These are phyloP conservation scores for Nannizzia gypsea DNA, from an alignment of 2,329 filamentous ascomycete species.

Conservation along the genomic window DNA sequence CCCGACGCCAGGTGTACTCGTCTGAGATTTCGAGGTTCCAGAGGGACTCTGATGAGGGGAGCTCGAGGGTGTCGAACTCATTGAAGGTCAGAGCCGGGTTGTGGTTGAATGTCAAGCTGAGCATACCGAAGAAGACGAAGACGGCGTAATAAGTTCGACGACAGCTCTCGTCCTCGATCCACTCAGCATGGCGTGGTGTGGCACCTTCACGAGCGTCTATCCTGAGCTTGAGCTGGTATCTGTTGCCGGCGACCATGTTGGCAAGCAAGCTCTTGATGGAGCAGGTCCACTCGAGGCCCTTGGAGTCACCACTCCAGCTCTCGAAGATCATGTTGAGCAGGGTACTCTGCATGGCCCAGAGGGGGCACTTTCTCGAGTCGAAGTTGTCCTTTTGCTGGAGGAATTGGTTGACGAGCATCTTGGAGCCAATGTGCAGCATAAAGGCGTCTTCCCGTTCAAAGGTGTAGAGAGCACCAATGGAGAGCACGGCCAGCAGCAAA, in stretches of 20 bases:
- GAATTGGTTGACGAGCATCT: slow-evolving; percentile 93
- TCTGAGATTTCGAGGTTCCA: slow-evolving; percentile 80
- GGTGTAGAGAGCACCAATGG: slow-evolving; percentile 89
- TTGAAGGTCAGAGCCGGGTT: slow-evolving; percentile 97
- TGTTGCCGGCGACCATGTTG: slow-evolving; percentile 96
- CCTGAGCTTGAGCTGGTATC: slow-evolving; percentile 88
- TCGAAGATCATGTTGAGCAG: slow-evolving; percentile 98
- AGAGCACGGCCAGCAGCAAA: slow-evolving; percentile 76
- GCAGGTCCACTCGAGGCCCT: slow-evolving; percentile 95
- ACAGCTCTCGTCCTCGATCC: slow-evolving; percentile 95
- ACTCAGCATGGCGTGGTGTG: slow-evolving; percentile 69
- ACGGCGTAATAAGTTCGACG: slow-evolving; percentile 95
- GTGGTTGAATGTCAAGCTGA: slow-evolving; percentile 95
- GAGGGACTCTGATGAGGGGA: slow-evolving; percentile 84
- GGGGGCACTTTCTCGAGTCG: slow-evolving; percentile 88
- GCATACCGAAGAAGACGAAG: slow-evolving; percentile 94
- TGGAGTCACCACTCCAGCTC: slow-evolving; percentile 96
- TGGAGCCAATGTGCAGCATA: slow-evolving; percentile 93
- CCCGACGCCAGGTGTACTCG: slow-evolving; percentile 70
- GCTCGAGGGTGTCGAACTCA: slow-evolving; percentile 84
- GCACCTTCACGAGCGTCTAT: slow-evolving; percentile 72
- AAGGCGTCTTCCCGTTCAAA: slow-evolving; percentile 97
- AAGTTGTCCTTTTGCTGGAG: slow-evolving; percentile 98
- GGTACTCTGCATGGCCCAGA: slow-evolving; percentile 98
- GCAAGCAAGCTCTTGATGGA: slow-evolving; percentile 96